These are phyloP conservation scores for Psilocybe tampanensis DNA, from an alignment of 768 basidiomycete species.

Conservation along the genomic window DNA sequence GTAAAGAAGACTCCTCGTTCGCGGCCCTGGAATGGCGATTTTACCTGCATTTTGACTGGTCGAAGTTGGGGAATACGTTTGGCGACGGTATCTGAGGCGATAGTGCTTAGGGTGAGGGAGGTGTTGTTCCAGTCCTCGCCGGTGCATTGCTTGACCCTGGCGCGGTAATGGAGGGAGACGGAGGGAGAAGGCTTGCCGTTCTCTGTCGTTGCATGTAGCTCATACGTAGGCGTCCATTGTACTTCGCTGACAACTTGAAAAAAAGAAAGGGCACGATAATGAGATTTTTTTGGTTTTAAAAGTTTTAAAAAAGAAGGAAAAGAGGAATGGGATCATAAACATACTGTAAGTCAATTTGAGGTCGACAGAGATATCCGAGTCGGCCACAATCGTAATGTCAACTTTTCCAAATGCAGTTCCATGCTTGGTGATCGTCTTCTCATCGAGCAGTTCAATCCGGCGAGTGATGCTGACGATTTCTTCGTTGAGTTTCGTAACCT, in stretches of 20 bases:
- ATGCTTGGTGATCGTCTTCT: slow-evolving; percentile 35
- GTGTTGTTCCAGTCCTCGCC: slow-evolving; percentile 64
- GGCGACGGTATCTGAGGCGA: slow-evolving; percentile 34
- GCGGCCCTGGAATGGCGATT: not conserved
- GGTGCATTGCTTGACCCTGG: slow-evolving; percentile 52
- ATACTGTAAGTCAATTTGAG: slow-evolving; percentile 57
- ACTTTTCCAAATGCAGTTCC: slow-evolving; percentile 37
- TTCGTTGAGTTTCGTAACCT: slow-evolving; percentile 39
- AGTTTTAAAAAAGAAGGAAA: too few relatives aligned
- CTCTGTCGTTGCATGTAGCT: slow-evolving; percentile 54
- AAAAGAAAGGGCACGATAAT: not conserved
- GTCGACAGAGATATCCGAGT: slow-evolving; percentile 36
- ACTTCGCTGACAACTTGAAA: slow-evolving; percentile 51
- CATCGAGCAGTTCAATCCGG: slow-evolving; percentile 37
- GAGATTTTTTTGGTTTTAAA: not conserved
- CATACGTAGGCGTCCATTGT: slow-evolving; percentile 57
- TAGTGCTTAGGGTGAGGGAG: slow-evolving; percentile 54
- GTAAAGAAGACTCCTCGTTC: not conserved
- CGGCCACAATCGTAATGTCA: slow-evolving; percentile 44
- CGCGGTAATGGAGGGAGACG: slow-evolving; percentile 56
- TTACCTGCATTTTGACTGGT: slow-evolving; percentile 32
- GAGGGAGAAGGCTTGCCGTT: slow-evolving; percentile 44
- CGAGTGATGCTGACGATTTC: slow-evolving; percentile 41
- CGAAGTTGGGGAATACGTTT: slow-evolving; percentile 36
- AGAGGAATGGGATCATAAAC: slow-evolving; percentile 15